Evolutionary conservation across 495 filamentous ascomycete genomes (phyloP).

Genomic region (Niebla homalea): DNA sequence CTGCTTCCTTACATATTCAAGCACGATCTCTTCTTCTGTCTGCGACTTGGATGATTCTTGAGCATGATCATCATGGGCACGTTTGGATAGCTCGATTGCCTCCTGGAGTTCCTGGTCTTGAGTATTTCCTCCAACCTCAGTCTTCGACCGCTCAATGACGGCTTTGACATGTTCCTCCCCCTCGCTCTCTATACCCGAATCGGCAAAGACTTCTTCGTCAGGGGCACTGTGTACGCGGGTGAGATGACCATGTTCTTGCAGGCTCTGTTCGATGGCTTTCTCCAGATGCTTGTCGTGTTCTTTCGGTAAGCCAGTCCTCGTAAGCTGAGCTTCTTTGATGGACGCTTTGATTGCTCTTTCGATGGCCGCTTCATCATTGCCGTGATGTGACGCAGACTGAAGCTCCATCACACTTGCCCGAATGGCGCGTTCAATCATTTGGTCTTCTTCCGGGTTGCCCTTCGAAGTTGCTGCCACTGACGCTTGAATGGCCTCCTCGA

Average conservation of each 20-base stretch:
- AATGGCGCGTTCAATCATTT: slow-evolving; percentile 53
- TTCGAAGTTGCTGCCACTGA: slow-evolving; percentile 56
- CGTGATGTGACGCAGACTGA: slow-evolving; percentile 23
- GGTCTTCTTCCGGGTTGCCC: slow-evolving; percentile 54
- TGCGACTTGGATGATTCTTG: slow-evolving; percentile 28
- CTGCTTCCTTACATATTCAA: slow-evolving; percentile 69
- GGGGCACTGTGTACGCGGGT: neutral
- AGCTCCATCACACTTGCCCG: slow-evolving; percentile 52
- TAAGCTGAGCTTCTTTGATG: slow-evolving; percentile 24
- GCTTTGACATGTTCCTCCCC: slow-evolving; percentile 30
- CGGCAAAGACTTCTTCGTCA: slow-evolving; percentile 18
- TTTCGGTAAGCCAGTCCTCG: slow-evolving; percentile 15
- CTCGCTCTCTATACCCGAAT: slow-evolving; percentile 20
- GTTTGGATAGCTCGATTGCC: slow-evolving; percentile 34
- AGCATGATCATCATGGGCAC: slow-evolving; percentile 18
- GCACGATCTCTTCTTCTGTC: slow-evolving; percentile 57
- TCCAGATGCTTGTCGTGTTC: slow-evolving; percentile 8
- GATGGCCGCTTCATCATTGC: slow-evolving; percentile 19
- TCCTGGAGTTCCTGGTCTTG: slow-evolving; percentile 36
- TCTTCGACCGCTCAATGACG: slow-evolving; percentile 23
- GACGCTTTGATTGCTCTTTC: slow-evolving; percentile 19
- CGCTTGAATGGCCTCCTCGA: slow-evolving; percentile 53
- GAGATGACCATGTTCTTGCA: slow-evolving; percentile 1
- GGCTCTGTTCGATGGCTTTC: slow-evolving; percentile 11
- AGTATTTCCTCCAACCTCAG: slow-evolving; percentile 10